Base-by-base conservation (phyloP, 2,329 filamentous ascomycete species). In the Penicillium sp. region DNA sequence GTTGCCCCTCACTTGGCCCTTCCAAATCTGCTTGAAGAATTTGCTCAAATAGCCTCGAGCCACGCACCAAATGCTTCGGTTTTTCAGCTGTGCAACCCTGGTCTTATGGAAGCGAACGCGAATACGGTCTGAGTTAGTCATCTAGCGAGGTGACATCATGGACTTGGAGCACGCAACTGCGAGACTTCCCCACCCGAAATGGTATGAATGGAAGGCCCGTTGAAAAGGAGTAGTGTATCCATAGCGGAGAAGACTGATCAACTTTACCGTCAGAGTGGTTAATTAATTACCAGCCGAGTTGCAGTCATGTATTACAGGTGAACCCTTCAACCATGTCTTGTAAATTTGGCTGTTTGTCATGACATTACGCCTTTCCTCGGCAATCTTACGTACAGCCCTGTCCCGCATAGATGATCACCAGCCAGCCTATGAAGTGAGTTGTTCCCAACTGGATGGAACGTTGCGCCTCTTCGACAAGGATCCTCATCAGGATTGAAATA, bases 401-500 rank as follows among this genome's bases (percentile, higher is more conserved):
- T 61, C 52, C 50, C 46, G 26, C 46, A 61, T 46, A 46, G 29
- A 58, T 55, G 44, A 41, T 49, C 46, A 29, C 26, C 44, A 47
- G 46, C 48, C 21, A 45, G 17, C 19, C 26, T 38, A 60, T 47
- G 49, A 41, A 52, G 51, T 48, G 41, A 57, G 61, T 48, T 17
- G 56, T 64, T 69, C 65, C 69, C 67, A 67, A 69, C 65, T 69
- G 69, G 61, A 69, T 70, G 69, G 69, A 69, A 70, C 65, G 65
- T 70, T 69, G 69, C 67, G 69, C 67, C 67, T 67, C 66, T 57
- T 61, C 49, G 51, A 61, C 67, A 58, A 57, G 67, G 67, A 66
- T 60, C 53, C 56, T 63, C 56, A 52, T 64, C 38, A 61, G 59
- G 49, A 61, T 60, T 31, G 49, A 26, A 62, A 57, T 49, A 46